These are phyloP conservation scores for Xylaria sp. DNA, from an alignment of 2,329 filamentous ascomycete species.

Conservation along the genomic window DNA sequence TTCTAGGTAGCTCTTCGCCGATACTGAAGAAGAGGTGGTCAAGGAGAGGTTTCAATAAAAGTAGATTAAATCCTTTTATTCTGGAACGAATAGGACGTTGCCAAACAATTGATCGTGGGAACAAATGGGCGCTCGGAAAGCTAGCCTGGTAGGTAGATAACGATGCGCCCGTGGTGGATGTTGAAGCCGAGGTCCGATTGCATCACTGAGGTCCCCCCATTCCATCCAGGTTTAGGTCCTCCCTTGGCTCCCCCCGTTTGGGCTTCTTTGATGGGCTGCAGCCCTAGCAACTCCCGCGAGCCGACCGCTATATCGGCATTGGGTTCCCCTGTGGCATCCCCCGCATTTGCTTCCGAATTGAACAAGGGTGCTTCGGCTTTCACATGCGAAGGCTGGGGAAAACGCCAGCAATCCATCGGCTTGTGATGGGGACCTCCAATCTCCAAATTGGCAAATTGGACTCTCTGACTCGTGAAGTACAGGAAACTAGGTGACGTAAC, in stretches of 20 bases:
- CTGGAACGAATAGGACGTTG: not conserved
- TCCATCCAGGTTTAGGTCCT: too few relatives aligned
- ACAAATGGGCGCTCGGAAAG: not conserved
- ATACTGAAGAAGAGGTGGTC: not conserved
- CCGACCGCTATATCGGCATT: not conserved
- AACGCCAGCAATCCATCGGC: not conserved
- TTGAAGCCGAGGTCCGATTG: slow-evolving; percentile 37
- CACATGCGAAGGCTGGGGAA: not conserved
- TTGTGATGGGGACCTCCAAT: too few relatives aligned
- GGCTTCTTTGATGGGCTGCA: not conserved
- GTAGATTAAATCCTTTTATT: not conserved
- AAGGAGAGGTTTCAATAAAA: not conserved
- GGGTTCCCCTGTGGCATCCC: not conserved
- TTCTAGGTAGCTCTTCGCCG: not conserved
- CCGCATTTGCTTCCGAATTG: not conserved
- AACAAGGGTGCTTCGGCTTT: not conserved
- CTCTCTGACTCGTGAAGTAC: too few relatives aligned
- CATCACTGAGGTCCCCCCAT: too few relatives aligned
- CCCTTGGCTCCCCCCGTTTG: not conserved
- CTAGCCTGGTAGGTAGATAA: slow-evolving; percentile 1
- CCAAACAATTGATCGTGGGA: not conserved
- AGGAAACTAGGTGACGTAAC: too few relatives aligned
- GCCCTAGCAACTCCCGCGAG: not conserved
- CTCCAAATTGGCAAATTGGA: too few relatives aligned
- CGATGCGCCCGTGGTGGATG: slow-evolving; percentile 14